Base-by-base conservation (phyloP, 208 protist genomes). In the Strigomonas oncopelti region DNA sequence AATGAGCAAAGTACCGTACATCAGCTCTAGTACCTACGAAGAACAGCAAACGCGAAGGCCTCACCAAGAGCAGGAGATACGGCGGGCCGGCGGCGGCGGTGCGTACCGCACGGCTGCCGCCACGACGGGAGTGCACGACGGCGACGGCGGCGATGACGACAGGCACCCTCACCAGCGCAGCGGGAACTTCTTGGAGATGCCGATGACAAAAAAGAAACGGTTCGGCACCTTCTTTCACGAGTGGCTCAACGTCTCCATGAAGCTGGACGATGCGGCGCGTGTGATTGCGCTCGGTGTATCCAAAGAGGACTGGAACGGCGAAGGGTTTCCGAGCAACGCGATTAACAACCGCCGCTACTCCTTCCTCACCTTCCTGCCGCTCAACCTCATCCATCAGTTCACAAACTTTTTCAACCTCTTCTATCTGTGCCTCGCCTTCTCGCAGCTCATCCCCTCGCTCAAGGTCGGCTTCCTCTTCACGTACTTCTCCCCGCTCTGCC, bases 381-480 rank as follows among this genome's bases (percentile, higher is more conserved):
- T 92, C 27, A 67, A 87, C 22, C 73, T 96, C 20, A 65, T 91
- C 53, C 65, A 93, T 45, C 88, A 94, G 65, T 94, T 96, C 63
- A 58, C 70, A 25, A 81, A 83, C 58, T 83, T 93, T 64, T 94
- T 94, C 76, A 96, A 93, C 58, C 54, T 92, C 22, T 96, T 93
- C 72, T 96, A 92, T 65, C 72, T 96, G 1, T 75, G 92, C n/a
- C 80, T 96, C 2, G 74, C 88, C n/a, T 70, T 91, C 28, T 91
- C 91, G 59, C 91, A 96, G 75, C 69, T 93, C 27, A 74, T 94
- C 28, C 83, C 87, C 13, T 73, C 63, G 67, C 77, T 94, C 9
- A 80, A 93, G 61, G 87, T 94, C 22, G 95, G 97, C 16, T 98
- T 98, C 72, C 54, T 98, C 58, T 96, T 98, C 71, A 98, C 97